A percentile compares a stretch with the other conserved stretches of the same genome.
phyloP scores from a whole-genome alignment of 176 grass and related monocot species.

The Avena atlantica region DNA sequence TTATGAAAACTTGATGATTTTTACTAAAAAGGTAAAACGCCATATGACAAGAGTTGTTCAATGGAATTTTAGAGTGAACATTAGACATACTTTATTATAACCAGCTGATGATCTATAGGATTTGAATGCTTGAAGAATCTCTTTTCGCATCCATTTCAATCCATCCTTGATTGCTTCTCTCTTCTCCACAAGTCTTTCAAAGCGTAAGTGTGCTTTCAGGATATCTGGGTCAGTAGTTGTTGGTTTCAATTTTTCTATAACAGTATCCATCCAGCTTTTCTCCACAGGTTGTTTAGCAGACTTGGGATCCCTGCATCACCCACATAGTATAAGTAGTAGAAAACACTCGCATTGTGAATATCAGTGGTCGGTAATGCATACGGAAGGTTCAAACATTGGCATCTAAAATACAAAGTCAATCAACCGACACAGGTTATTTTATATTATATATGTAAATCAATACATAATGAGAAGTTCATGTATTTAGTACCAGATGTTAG shows the following conservation, averaged over 20 bases:
- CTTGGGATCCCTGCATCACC: background rate
- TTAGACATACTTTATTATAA: background rate
- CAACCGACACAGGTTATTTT: background rate
- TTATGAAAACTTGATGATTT: background rate
- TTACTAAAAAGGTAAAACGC: background rate
- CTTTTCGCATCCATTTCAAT: slow-evolving; percentile 26
- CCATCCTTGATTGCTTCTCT: background rate
- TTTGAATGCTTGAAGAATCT: background rate
- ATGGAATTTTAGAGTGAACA: background rate
- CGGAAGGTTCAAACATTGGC: background rate
- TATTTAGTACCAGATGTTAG: background rate
- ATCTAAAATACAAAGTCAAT: background rate
- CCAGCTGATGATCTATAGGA: background rate
- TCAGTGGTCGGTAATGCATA: background rate
- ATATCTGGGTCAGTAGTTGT: background rate
- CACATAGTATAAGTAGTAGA: background rate
- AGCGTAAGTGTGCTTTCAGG: background rate
- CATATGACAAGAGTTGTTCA: background rate
- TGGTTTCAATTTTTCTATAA: background rate
- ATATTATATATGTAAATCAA: background rate
- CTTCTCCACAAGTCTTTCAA: background rate
- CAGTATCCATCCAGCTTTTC: background rate
- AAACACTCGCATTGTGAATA: background rate
- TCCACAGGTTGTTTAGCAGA: background rate
- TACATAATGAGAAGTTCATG: too few species aligned